Evolutionary conservation across 164 flowering plant species (phyloP).

Genomic region (Euptelea pleiosperma): DNA sequence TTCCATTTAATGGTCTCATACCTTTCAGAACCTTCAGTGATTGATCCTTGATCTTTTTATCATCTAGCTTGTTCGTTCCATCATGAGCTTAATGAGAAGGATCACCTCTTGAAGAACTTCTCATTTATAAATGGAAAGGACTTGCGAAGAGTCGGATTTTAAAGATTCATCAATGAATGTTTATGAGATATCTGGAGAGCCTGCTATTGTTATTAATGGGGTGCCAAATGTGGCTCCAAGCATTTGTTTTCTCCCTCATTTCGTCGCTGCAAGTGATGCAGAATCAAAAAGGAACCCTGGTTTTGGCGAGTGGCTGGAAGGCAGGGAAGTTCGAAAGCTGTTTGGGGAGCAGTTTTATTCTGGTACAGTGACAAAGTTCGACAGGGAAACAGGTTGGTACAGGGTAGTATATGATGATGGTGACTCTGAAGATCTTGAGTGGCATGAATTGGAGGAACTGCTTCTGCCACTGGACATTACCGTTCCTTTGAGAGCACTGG

Average conservation of each 20-base stretch:
- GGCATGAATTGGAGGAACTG: slow-evolving; percentile 65
- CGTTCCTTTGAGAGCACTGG: slow-evolving; percentile 59
- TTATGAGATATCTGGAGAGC: slow-evolving; percentile 64
- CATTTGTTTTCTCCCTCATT: slow-evolving; percentile 10
- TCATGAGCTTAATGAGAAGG: slow-evolving; percentile 2
- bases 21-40: too few species aligned
- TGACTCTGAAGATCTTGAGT: slow-evolving; percentile 81
- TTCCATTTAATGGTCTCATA: too few species aligned
- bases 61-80: not conserved
- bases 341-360: slow-evolving; percentile 49
- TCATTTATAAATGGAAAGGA: slow-evolving; percentile 30
- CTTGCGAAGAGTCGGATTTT: slow-evolving; percentile 17
- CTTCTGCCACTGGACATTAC: slow-evolving; percentile 65
- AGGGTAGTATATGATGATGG: slow-evolving; percentile 87
- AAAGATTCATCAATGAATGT: slow-evolving; percentile 30
- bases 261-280: slow-evolving; percentile 15
- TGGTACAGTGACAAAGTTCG: slow-evolving; percentile 60
- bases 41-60: not conserved
- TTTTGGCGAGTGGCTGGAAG: slow-evolving; percentile 73
- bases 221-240: slow-evolving; percentile 40
- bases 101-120: not conserved
- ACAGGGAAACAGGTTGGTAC: slow-evolving; percentile 75
- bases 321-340: slow-evolving; percentile 66
- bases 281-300: slow-evolving; percentile 21
- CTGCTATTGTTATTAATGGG: slow-evolving; percentile 71